Conservation (phyloP, 139 green algal genomes). For the Zygnema cylindricum region DNA sequence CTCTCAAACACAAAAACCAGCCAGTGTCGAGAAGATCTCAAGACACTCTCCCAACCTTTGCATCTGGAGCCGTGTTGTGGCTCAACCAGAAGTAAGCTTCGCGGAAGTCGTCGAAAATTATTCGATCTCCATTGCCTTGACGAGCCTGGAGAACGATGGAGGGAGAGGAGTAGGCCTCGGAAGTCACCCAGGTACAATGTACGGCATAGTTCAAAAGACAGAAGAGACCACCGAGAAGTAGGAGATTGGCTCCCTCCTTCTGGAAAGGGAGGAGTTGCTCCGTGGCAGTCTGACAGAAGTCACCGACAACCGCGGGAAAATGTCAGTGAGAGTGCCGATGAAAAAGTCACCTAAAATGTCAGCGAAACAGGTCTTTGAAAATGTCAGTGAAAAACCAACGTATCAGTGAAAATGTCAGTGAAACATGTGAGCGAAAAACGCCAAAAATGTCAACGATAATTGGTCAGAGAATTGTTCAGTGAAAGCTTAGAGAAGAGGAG, state of each 20-base stretch:
- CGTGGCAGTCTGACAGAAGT: conserved; percentile 11
- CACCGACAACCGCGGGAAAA: no score
- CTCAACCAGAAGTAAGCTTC: conserved; percentile 66
- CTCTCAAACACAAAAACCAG: background rate
- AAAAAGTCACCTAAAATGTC: no score
- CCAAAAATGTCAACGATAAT: no score
- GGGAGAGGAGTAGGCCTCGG: conserved; percentile 63
- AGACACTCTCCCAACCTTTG: conserved; percentile 45
- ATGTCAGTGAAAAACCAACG: no score
- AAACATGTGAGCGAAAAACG: no score
- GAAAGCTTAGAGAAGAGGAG: no score
- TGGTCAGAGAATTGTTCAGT: no score
- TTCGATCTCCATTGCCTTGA: conserved; percentile 44
- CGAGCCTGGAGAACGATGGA: conserved; percentile 62
- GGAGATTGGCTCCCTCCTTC: conserved; percentile 27
- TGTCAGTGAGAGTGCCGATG: no score
- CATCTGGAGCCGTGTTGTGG: conserved; percentile 66
- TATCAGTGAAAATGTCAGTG: no score
- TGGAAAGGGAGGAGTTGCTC: conserved; percentile 49
- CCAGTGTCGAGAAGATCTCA: background rate
- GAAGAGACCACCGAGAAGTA: conserved; percentile 22
- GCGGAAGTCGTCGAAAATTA: conserved; percentile 69
- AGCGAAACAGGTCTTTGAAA: no score
- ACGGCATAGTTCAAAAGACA: conserved; percentile 45
- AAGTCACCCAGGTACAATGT: conserved; percentile 62